These are phyloP conservation scores for Scortechinia acanthostroma DNA, from an alignment of 2,329 filamentous ascomycete species.

Conservation along the genomic window DNA sequence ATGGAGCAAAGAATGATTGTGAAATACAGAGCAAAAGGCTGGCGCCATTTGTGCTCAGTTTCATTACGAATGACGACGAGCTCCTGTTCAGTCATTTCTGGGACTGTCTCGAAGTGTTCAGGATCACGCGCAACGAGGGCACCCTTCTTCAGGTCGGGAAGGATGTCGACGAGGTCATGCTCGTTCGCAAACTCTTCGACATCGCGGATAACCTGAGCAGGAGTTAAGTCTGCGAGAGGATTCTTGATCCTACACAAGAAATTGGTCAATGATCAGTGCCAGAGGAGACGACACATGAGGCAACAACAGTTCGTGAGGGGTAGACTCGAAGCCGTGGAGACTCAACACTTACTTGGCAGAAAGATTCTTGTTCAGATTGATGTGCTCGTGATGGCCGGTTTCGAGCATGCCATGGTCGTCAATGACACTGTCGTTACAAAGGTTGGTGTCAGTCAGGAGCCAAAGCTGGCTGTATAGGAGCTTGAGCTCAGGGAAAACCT, in stretches of 20 bases:
- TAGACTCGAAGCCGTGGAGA: background rate
- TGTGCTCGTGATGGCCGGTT: conserved; percentile 22
- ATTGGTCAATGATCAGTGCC: background rate
- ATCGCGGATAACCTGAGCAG: conserved; percentile 36
- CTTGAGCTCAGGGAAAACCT: too few relatives aligned
- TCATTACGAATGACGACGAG: conserved; percentile 53
- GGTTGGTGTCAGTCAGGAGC: too few relatives aligned
- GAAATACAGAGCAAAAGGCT: conserved; percentile 54
- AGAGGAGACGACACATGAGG: too few relatives aligned
- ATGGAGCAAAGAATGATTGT: conserved; percentile 65
- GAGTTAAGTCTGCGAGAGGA: conserved; percentile 44
- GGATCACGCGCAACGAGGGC: conserved; percentile 71
- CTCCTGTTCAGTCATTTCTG: conserved; percentile 40
- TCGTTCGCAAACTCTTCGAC: conserved; percentile 55
- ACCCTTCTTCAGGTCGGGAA: conserved; percentile 55
- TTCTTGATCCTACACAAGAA: conserved; percentile 38
- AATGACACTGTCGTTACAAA: too few relatives aligned
- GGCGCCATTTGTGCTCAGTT: conserved; percentile 60
- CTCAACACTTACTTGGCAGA: conserved; percentile 31
- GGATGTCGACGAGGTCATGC: conserved; percentile 49
- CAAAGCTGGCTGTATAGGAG: too few relatives aligned
- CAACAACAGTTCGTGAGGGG: too few relatives aligned
- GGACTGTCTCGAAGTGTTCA: conserved; percentile 48
- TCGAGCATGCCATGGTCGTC: too few relatives aligned
- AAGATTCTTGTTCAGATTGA: conserved; percentile 34